phyloP scores from a whole-genome alignment of 331 rosid genomes.

The Acacia concinna region DNA sequence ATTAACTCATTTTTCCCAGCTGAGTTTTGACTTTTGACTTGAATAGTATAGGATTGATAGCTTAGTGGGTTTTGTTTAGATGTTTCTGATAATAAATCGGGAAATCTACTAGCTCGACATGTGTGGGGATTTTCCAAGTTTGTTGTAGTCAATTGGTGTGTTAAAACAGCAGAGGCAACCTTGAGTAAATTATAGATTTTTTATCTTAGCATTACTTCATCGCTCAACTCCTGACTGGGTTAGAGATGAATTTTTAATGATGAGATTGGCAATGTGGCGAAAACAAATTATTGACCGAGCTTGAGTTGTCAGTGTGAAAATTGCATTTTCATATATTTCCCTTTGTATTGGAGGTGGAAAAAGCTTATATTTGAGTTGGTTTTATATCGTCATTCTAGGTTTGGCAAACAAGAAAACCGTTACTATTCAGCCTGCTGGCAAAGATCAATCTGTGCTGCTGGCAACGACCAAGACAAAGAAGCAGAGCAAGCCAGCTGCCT shows the following conservation, averaged over 20 bases:
- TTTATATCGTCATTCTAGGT: conserved; percentile 44
- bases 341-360: neutral
- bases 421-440: conserved; percentile 67
- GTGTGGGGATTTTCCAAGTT: neutral
- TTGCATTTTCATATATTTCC: neutral
- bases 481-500: conserved; percentile 80
- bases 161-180: neutral
- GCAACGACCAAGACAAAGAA: conserved; percentile 92
- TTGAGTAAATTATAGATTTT: neutral
- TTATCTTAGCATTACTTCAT: no score
- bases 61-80: neutral
- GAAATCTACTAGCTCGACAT: neutral
- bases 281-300: neutral
- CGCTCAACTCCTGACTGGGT: neutral
- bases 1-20: neutral
- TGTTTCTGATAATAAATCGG: neutral
- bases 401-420: conserved; percentile 96
- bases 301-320: neutral
- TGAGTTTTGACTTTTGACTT: neutral
- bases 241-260: neutral
- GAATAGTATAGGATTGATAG: neutral
- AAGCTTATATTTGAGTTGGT: neutral
- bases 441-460: conserved; percentile 71
- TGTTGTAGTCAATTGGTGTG: neutral
- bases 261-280: neutral